Evolutionary conservation across 2,329 filamentous ascomycete genomes (phyloP), one percentile per base, ranked within the genome.

Genomic region (Trichophyton rubrum): DNA sequence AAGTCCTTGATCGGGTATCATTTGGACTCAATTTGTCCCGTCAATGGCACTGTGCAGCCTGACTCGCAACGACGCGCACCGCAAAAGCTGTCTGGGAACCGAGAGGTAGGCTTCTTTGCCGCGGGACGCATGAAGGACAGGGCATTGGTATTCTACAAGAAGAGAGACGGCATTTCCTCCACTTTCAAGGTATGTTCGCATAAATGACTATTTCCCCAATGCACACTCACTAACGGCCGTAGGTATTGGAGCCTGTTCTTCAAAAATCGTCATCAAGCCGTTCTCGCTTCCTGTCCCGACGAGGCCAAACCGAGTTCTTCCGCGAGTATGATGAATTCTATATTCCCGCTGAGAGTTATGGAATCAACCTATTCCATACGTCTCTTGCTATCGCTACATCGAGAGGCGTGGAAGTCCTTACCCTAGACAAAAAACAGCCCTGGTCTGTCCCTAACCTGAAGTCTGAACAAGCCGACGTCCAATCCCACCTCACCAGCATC

Each of bases 281-380:
- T 68, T 82, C 85, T 3, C 85, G 89, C 7, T 78, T 86, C 64
- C 85, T 83, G 70, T 68, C 69, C 5, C 82, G 82, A 8, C 80
- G 81, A 33, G 90, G 90, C 20, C 85, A 83, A 62, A 96, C 92
- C 0, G 93, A 99, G 68, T 92, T 92, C 68, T 99, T 97, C 84
- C 87, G 93, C 64, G 93, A 99, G 70, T 99, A 91, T 72, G 93
- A 99, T 76, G 93, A 97, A 67, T 99, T 99, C 75, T 99, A 97
- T 75, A 91, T 99, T 67, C 93, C 93, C 0, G 87, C 89, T 1
- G 95, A 99, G 71, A 96, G 90, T 73, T 96, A 87, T 73, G 90
- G 89, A 56, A 88, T 99, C 71, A 97, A 96, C 73, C 83, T 99
- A 59, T 99, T 97, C 82, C 90, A 96, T 72, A 90, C 87, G 0